A percentile compares a stretch with the other conserved stretches of the same genome.
Conservation (phyloP, 1,284 basidiomycete genomes). For the Cutaneotrichosporon cavernicola region DNA sequence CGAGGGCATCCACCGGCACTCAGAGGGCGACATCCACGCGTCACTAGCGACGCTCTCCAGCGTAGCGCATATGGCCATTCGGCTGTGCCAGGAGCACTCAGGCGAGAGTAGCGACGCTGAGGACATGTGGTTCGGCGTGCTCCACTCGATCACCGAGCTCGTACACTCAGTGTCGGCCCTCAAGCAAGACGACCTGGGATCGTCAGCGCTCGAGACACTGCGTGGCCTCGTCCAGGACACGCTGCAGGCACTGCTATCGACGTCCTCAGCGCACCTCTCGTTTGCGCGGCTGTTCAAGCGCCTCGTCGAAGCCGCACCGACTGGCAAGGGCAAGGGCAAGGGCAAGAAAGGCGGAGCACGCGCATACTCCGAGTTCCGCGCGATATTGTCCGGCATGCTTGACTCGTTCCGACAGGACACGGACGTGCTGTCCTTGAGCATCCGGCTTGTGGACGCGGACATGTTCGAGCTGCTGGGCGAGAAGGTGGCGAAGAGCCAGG, state of each 20-base stretch:
- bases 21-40: constrained; percentile 48
- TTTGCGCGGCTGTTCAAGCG: constrained; percentile 90
- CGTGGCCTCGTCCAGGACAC: constrained; percentile 79
- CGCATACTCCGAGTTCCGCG: constrained; percentile 86
- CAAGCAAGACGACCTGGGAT: constrained; percentile 25
- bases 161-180: constrained; percentile 66
- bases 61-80: constrained; percentile 57
- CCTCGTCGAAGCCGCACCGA: constrained; percentile 62
- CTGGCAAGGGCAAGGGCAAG: constrained; percentile 19
- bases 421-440: constrained; percentile 85
- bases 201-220: constrained; percentile 57
- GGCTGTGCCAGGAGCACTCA: constrained; percentile 69
- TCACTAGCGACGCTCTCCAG: constrained; percentile 47
- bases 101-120: constrained; percentile 62
- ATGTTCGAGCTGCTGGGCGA: constrained; percentile 69
- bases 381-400: constrained; percentile 88
- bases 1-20: constrained; percentile 52
- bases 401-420: constrained; percentile 89
- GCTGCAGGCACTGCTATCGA: constrained; percentile 78
- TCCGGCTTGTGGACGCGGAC: constrained; percentile 77
- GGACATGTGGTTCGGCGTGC: constrained; percentile 85
- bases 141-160: constrained; percentile 74
- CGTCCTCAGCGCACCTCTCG: constrained; percentile 76
- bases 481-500: constrained; percentile 41
- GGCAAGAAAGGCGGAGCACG: constrained; percentile 40